phyloP scores from a whole-genome alignment of 441 rosid genomes.

The Euphorbia schlechtendalii region DNA sequence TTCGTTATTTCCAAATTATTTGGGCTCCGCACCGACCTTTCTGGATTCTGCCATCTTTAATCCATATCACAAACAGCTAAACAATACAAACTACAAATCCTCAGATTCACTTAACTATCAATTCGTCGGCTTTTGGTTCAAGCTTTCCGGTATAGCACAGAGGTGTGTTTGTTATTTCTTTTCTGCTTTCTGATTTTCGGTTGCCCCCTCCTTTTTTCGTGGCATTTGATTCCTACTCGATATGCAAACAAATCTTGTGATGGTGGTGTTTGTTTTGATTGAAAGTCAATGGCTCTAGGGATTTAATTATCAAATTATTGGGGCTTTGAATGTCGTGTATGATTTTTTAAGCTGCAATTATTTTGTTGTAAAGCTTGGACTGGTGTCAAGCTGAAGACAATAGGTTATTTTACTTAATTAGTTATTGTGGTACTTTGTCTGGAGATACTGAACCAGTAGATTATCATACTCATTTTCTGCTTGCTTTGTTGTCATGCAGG shows the following conservation, averaged over 20 bases:
- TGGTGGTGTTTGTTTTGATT: not conserved
- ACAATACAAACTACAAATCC: not conserved
- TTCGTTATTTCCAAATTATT: not conserved
- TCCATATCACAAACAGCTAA: not conserved
- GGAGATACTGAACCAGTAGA: not conserved
- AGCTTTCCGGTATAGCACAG: not conserved
- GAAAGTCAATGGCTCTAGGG: not conserved
- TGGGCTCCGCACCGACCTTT: not conserved
- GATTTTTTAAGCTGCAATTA: not conserved
- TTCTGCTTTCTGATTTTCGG: not conserved
- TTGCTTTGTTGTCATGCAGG: slow-evolving; percentile 19
- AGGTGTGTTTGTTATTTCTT: not conserved
- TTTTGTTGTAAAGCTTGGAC: not conserved
- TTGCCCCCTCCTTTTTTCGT: not conserved
- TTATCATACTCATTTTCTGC: not conserved
- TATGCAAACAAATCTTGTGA: not conserved
- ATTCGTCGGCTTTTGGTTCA: not conserved
- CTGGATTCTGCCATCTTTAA: slow-evolving; percentile 5
- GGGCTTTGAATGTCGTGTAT: not conserved
- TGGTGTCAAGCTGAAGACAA: not conserved
- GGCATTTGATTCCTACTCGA: not conserved
- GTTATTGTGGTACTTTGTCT: not conserved
- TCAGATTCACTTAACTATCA: slow-evolving; percentile 13
- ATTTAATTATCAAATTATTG: not conserved
- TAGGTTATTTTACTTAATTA: not conserved